Conservation (phyloP, 2,329 filamentous ascomycete species). For the Paradendryphiella salina region DNA sequence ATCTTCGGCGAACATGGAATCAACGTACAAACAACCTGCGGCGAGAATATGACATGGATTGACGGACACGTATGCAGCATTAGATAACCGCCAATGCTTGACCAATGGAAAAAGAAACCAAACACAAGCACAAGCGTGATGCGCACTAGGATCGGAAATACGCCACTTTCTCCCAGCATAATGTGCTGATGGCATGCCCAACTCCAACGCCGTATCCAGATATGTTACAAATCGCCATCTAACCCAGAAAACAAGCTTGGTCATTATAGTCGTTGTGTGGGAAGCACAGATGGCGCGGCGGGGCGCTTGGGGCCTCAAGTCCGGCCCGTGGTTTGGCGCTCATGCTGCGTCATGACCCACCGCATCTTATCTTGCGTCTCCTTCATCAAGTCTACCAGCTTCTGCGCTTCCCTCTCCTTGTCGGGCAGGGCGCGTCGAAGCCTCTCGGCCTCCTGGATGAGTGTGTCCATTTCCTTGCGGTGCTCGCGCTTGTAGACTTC, state of each 20-base stretch:
- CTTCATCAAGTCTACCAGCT: slow-evolving; percentile 61
- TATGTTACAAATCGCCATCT: slow-evolving; percentile 29
- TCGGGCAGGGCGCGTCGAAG: slow-evolving; percentile 59
- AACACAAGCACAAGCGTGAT: no score
- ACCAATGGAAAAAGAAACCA: no score
- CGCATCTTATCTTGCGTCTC: slow-evolving; percentile 68
- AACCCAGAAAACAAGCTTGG: slow-evolving; percentile 19
- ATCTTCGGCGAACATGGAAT: no score
- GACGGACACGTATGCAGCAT: no score
- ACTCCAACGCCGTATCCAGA: slow-evolving; percentile 23
- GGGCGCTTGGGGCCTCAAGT: background rate
- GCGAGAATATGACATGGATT: no score
- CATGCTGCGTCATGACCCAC: slow-evolving; percentile 63
- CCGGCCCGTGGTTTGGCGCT: slow-evolving; percentile 23
- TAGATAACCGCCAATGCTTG: no score
- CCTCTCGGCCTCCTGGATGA: slow-evolving; percentile 61
- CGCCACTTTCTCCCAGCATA: no score
- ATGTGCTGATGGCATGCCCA: slow-evolving; percentile 6
- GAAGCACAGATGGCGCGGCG: no score
- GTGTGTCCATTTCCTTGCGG: slow-evolving; percentile 61
- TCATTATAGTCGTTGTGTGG: slow-evolving; percentile 26
- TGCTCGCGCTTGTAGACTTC: slow-evolving; percentile 67
- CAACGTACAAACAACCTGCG: no score
- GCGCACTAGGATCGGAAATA: no score
- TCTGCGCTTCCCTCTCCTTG: slow-evolving; percentile 65